These are phyloP conservation scores for Skeletonema marinoi DNA, from an alignment of 108 stramenopile species.

Conservation along the genomic window DNA sequence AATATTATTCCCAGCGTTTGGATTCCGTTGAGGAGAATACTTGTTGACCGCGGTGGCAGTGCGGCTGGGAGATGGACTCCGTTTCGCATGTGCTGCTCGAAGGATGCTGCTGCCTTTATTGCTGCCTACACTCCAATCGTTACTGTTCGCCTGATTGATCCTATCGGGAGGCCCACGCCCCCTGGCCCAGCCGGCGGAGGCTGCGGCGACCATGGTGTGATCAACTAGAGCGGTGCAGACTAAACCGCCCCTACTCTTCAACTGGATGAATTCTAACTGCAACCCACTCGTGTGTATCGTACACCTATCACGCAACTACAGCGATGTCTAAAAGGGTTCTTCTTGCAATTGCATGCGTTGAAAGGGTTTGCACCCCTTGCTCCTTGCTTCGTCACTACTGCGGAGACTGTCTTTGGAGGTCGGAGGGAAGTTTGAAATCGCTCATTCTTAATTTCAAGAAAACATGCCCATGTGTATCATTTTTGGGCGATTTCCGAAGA, in stretches of 20 bases:
- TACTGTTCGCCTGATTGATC: neutral
- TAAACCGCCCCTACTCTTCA: neutral
- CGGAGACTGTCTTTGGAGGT: too few species aligned
- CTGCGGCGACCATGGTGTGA: neutral
- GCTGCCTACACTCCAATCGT: neutral
- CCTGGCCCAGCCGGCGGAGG: neutral
- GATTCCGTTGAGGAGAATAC: neutral
- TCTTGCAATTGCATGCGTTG: too few species aligned
- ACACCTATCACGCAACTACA: too few species aligned
- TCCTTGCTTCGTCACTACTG: too few species aligned
- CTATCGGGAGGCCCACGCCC: neutral
- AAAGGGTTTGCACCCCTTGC: too few species aligned
- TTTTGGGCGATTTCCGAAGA: neutral
- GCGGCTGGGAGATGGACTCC: conserved; percentile 1
- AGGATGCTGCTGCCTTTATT: neutral
- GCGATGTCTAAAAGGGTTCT: too few species aligned
- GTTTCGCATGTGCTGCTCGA: neutral
- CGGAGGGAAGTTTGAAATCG: neutral
- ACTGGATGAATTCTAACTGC: neutral
- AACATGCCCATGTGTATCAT: neutral
- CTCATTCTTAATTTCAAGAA: neutral
- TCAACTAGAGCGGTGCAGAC: neutral
- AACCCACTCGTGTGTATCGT: neutral
- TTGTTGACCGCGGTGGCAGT: neutral
- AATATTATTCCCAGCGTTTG: neutral